Base-by-base conservation (phyloP, 2,329 filamentous ascomycete genomes). In the Monilinia vaccinii-corymbosi region DNA sequence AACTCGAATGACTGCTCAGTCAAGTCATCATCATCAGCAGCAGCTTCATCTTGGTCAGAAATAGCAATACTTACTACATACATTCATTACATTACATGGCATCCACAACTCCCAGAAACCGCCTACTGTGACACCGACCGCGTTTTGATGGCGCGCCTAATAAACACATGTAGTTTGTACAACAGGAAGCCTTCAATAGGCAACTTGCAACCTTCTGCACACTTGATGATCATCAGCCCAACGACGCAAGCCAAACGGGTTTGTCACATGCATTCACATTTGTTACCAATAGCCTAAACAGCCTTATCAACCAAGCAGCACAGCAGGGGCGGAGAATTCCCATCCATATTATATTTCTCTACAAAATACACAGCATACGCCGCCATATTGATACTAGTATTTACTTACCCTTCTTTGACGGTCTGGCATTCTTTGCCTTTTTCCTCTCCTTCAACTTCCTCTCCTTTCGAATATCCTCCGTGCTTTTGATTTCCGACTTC, bases 381-480 rank as follows among this genome's bases (percentile, higher is more conserved):
- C 28, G 50, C 18, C 28, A 53, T 44, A 53, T 56, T 47, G n/a
- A n/a, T n/a, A 40, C 55, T 56, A 58, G 58, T 48, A 44, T 57
- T 42, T 58, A 11, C 67, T 42, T 58, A 11, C 67, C 69, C 76
- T 82, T 91, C 75, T 81, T 88, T 45, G 81, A 71, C 9, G 91
- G 91, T 69, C 93, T 79, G 10, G 89, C 92, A 74, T 96, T 97
- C 84, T 99, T 97, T 71, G 88, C 87, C 72, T 78, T 85, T 72
- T 83, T 84, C 75, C 81, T 83, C 77, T 96, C 88, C 78, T 88
- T 81, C 70, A 91, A 71, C 73, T 86, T 85, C 70, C 94, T 82
- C 63, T 86, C 84, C 79, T 91, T 96, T 69, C 88, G 83, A 66
- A 97, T 91, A 72, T 96, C 91, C 48, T 93, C 86, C 60, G 84